A percentile compares a stretch with the other conserved stretches of the same genome.
Conservation (phyloP, 2,329 filamentous ascomycete genomes). For the Cladosporium colombiae region DNA sequence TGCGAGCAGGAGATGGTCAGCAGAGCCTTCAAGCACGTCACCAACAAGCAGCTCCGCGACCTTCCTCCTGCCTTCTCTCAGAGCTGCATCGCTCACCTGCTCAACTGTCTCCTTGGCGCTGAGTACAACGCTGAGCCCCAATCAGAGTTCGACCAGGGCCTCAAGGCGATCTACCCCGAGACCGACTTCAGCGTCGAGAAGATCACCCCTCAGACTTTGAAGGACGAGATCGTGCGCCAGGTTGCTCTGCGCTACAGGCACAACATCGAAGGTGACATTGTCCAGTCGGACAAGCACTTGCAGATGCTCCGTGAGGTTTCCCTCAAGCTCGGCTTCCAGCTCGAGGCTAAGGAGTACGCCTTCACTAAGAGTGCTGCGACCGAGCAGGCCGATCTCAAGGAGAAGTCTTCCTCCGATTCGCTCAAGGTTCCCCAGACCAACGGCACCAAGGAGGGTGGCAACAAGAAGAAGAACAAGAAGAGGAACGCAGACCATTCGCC, state of each 20-base stretch:
- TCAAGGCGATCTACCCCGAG: conserved; percentile 77
- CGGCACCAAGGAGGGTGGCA: conserved; percentile 32
- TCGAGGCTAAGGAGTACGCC: conserved; percentile 74
- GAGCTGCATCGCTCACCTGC: conserved; percentile 77
- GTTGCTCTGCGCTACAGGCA: conserved; percentile 75
- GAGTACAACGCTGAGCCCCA: conserved; percentile 74
- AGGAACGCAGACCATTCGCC: conserved; percentile 53
- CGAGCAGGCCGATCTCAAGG: conserved; percentile 25
- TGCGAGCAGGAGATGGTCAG: conserved; percentile 89
- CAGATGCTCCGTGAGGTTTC: conserved; percentile 88
- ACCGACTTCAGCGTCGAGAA: conserved; percentile 79
- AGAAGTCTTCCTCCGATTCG: conserved; percentile 35
- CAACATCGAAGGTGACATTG: conserved; percentile 68
- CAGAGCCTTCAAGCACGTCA: conserved; percentile 93
- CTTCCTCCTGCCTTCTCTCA: conserved; percentile 79
- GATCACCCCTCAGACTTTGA: conserved; percentile 72
- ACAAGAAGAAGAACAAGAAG: conserved; percentile 58
- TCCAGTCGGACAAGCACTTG: conserved; percentile 66
- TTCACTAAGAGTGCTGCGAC: conserved; percentile 55
- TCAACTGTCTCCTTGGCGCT: conserved; percentile 88
- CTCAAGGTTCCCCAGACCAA: conserved; percentile 38
- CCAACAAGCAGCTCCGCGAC: conserved; percentile 75
- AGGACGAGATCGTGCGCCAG: conserved; percentile 69
- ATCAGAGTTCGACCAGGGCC: conserved; percentile 72
- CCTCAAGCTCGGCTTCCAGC: conserved; percentile 85